Conservation (phyloP, 179 eudicot genomes). For the Heliamphora pulchella region DNA sequence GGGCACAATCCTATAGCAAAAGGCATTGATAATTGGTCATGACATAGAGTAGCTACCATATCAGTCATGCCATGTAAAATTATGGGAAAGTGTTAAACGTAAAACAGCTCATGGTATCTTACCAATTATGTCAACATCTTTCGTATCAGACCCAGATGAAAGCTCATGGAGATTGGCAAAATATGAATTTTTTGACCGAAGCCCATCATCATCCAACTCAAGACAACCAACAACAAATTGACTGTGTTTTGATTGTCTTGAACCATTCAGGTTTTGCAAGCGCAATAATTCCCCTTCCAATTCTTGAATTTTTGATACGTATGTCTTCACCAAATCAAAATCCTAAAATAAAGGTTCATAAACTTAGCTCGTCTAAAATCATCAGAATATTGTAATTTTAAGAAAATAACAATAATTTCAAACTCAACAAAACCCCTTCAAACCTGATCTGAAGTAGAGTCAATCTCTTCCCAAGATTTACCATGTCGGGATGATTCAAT, state of each 20-base stretch:
- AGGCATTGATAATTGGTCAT: background rate
- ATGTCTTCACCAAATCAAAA: constrained; percentile 54
- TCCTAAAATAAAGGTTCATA: constrained; percentile 37
- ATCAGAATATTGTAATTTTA: background rate
- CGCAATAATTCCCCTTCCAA: constrained; percentile 67
- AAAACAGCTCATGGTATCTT: constrained; percentile 11
- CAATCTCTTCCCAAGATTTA: constrained; percentile 80
- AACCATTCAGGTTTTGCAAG: constrained; percentile 33
- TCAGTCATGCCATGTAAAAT: background rate
- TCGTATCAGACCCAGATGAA: constrained; percentile 37
- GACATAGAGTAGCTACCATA: background rate
- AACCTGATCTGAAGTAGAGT: constrained; percentile 49
- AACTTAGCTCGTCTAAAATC: constrained; percentile 3
- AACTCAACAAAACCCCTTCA: background rate
- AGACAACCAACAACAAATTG: constrained; percentile 38
- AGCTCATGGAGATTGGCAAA: constrained; percentile 24
- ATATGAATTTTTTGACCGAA: constrained; percentile 37
- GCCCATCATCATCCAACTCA: constrained; percentile 55
- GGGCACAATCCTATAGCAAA: background rate
- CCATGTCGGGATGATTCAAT: constrained; percentile 80
- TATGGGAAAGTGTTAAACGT: background rate
- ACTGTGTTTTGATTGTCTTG: constrained; percentile 26
- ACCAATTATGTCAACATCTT: constrained; percentile 47
- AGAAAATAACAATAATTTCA: background rate
- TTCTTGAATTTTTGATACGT: constrained; percentile 69